Conservation (phyloP, 2,329 filamentous ascomycete species). For the Colletotrichum scovillei region DNA sequence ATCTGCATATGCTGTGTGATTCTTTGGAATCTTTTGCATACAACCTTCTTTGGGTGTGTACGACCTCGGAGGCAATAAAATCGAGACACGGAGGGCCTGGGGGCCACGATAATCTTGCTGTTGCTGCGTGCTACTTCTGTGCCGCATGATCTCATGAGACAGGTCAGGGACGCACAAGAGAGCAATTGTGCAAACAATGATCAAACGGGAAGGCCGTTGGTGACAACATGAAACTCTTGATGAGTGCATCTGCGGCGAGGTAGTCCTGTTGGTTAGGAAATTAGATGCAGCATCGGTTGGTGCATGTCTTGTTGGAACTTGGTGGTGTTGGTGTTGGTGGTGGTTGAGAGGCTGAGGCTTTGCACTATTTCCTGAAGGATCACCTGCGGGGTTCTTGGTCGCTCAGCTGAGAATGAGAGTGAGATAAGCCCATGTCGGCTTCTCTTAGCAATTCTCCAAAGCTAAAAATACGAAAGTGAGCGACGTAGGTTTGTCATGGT, state of each 20-base stretch:
- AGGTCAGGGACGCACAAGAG: neutral
- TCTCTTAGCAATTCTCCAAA: neutral
- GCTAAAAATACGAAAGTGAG: slow-evolving; percentile 28
- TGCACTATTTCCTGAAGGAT: slow-evolving; percentile 15
- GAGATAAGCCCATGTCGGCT: slow-evolving; percentile 19
- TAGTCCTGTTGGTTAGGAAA: neutral
- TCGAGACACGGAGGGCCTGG: neutral
- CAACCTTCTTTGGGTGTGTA: neutral
- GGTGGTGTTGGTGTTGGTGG: neutral
- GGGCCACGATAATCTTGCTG: neutral
- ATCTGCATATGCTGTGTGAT: neutral
- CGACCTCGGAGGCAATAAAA: neutral
- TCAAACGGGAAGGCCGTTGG: neutral
- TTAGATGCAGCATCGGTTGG: neutral
- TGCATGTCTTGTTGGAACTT: neutral
- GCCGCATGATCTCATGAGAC: neutral
- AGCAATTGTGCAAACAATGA: neutral
- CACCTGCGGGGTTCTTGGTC: slow-evolving; percentile 20
- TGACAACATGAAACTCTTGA: neutral
- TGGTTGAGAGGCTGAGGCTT: neutral
- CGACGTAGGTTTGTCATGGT: slow-evolving; percentile 5
- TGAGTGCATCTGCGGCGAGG: neutral
- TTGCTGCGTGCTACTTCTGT: neutral
- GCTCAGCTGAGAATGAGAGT: slow-evolving; percentile 14
- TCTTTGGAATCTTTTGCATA: neutral